Base-by-base conservation (phyloP, 2,329 filamentous ascomycete genomes). In the Tolypocladium album region DNA sequence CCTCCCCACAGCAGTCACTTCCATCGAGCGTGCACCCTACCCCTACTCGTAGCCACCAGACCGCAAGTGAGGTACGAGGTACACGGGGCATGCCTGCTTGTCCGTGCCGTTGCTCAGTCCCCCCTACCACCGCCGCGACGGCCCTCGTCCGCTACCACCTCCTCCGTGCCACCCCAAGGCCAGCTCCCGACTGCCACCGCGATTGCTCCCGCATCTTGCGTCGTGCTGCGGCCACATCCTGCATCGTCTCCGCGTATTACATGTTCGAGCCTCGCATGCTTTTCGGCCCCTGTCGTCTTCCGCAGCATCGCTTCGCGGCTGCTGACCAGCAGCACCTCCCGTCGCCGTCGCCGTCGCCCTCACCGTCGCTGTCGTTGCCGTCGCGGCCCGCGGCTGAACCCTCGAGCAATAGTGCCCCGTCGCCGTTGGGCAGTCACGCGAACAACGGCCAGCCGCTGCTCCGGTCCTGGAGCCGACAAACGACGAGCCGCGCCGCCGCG, bases 401-500 rank as follows among this genome's bases (percentile, higher is more conserved):
- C 31, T 38, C 50, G 50, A 55, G 31, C 13, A 34, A 2, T 52
- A 22, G 20, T 22, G 50, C 20, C 50, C 34, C 50, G 7, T 36
- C 50, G 31, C 1, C 50, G 31, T 53, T 55, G 50, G 31, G 50
- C 50, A 55, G 50, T 55, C 50, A 55, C 50, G 50, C 50, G 50
- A 55, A 38, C 50, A 13, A 9, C 50, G 17, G 8, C 50, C 27
- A 36, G 36, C 12, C 36, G n/a, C 36, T 17, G 40, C 55, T 64
- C 61, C 58, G 27, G n/a, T 17, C 39, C 61, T 52, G 56, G 59
- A 60, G 61, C 63, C 61, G 61, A 58, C 58, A 60, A 57, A 57
- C 64, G 64, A 66, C 59, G 57, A 43, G 39, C 55, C 57, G 60
- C 60, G 55, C 39, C 61, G 52, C 47, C 61, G 60, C 67, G 64